Evolutionary conservation across 257 asterid species (phyloP), one percentile per base, ranked within the genome.

Genomic region (Handroanthus guayacan): DNA sequence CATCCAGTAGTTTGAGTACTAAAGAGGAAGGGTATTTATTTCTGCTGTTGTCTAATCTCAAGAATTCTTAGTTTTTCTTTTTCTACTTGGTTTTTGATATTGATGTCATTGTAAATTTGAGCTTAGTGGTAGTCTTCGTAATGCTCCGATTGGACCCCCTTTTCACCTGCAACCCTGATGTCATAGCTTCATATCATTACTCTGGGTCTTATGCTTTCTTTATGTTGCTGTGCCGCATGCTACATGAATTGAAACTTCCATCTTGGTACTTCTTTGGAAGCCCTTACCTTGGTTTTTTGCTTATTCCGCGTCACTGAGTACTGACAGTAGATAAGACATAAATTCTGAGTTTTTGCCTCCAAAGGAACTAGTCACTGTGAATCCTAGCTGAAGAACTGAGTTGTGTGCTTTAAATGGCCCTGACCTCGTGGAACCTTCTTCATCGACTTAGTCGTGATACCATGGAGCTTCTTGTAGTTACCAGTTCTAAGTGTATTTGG

Each of bases 241-340:
- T 14, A 6, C 20, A 10, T 16, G 65, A 43, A 39, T 48, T 50
- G 14, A 34, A 43, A 61, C 13, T 57, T 39, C 65, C 63, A 9
- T 39, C 54, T 54, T 39, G n/a, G 64, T 51, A 51, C 63, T 69
- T 69, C 52, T 51, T 69, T 31, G 36, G 52, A 12, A 52, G 55
- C 38, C 56, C 18, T 65, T 9, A 43, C 17, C 71, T 44, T 43
- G 38, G 38, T 37, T 54, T 55, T 48, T n/a, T 45, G 25, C 31
- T 17, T 25, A 12, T 51, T 48, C 52, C 34, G 14, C 13, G n/a
- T 6, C 31, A 13, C 25, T 34, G 51, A 34, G 2, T 17, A 55
- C 16, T 51, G 18, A 65, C 7, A 20, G 47, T 68, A 31, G 65
- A 25, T 13, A 6, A 36, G 25, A 20, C 3, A 61, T 31, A 64